phyloP scores from a whole-genome alignment of 148 eudicot genomes.

The Amaranthus hypochondriacus region DNA sequence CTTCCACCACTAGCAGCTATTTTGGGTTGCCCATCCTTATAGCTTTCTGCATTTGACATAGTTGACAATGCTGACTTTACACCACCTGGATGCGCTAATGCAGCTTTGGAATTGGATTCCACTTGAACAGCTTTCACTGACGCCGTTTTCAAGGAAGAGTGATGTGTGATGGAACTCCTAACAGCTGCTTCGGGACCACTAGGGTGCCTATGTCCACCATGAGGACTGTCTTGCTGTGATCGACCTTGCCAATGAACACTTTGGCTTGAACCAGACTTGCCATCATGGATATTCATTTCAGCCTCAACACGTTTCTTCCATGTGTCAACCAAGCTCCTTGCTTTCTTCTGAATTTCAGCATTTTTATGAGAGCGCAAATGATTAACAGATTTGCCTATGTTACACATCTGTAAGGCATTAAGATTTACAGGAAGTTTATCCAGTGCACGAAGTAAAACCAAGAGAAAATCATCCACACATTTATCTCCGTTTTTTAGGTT shows the following conservation, averaged over 20 bases:
- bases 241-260: slow-evolving; percentile 58
- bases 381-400: slow-evolving; percentile 94
- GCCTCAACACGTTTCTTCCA: slow-evolving; percentile 99
- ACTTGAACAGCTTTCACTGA: slow-evolving; percentile 43
- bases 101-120: slow-evolving; percentile 41
- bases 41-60: slow-evolving; percentile 30
- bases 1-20: slow-evolving; percentile 20
- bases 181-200: slow-evolving; percentile 54
- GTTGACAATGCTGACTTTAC: slow-evolving; percentile 35
- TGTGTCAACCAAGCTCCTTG: slow-evolving; percentile 80
- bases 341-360: slow-evolving; percentile 86
- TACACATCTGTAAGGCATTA: slow-evolving; percentile 71
- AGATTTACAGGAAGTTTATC: slow-evolving; percentile 92
- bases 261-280: slow-evolving; percentile 52
- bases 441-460: slow-evolving; percentile 79
- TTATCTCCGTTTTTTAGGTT: slow-evolving; percentile 64
- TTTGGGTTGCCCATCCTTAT: slow-evolving; percentile 36
- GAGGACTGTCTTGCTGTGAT: slow-evolving; percentile 54
- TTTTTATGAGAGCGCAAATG: slow-evolving; percentile 72
- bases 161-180: slow-evolving; percentile 42
- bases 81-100: slow-evolving; percentile 37
- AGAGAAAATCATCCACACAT: slow-evolving; percentile 76
- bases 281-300: slow-evolving; percentile 70
- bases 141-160: slow-evolving; percentile 46
- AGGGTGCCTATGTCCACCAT: slow-evolving; percentile 37